Conservation (phyloP, 73 alveolate genomes). For the Tetrahymena elliotti region DNA sequence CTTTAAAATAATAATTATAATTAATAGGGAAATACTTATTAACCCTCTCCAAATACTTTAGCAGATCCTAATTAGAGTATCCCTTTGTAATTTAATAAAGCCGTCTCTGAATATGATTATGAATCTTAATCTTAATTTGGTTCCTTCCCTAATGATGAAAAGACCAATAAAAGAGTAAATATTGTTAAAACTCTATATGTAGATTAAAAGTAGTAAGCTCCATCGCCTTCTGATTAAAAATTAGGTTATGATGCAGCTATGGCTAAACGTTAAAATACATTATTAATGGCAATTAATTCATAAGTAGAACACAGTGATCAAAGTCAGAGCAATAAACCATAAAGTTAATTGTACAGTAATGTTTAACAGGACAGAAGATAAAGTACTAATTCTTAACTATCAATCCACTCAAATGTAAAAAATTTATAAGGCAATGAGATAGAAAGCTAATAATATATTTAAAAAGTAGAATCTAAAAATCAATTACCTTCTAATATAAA, state of each 20-base stretch:
- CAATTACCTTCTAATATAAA: background rate
- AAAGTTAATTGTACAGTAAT: background rate
- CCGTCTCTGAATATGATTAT: background rate
- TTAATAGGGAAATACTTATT: background rate
- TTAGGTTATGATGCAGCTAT: background rate
- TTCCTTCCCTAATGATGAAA: background rate
- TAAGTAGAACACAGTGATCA: background rate
- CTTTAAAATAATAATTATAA: background rate
- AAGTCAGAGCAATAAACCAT: background rate
- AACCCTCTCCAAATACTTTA: background rate
- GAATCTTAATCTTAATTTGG: background rate
- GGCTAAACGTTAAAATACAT: background rate
- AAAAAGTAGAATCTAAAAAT: background rate
- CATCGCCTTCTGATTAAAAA: background rate
- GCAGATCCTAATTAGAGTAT: background rate
- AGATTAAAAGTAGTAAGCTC: background rate
- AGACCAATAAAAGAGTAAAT: background rate
- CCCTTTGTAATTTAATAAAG: background rate
- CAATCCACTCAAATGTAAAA: background rate
- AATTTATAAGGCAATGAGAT: background rate
- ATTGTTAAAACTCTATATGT: background rate
- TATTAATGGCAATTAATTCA: background rate
- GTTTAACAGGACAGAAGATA: background rate
- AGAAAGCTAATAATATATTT: background rate
- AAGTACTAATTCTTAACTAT: background rate